Conservation (phyloP, 805 yeast species). For the Kodamaea kakaduensis region DNA sequence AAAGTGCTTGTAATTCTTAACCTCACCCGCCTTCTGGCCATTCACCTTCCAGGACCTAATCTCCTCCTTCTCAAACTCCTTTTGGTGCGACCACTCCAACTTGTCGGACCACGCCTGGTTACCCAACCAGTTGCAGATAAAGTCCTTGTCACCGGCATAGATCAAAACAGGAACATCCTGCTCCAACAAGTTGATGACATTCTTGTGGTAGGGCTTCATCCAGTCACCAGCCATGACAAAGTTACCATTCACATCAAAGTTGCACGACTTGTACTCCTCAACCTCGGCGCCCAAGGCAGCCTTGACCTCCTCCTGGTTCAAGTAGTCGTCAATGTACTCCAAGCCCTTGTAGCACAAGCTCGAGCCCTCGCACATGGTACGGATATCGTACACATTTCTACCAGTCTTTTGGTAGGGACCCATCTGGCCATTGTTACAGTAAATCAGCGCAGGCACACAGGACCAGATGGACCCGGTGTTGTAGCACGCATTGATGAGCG, state of each 20-base stretch:
- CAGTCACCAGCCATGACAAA: constrained; percentile 87
- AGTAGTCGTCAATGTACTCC: constrained; percentile 69
- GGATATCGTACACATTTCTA: constrained; percentile 85
- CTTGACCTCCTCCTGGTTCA: constrained; percentile 74
- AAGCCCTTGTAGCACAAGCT: constrained; percentile 76
- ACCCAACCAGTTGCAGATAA: constrained; percentile 91
- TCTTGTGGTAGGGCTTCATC: constrained; percentile 70
- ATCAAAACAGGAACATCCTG: constrained; percentile 72
- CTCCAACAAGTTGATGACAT: constrained; percentile 63
- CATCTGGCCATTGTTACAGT: constrained; percentile 82
- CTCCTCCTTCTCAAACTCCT: constrained; percentile 41
- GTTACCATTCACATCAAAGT: constrained; percentile 71
- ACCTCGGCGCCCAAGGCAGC: constrained; percentile 89
- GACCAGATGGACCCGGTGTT: constrained; percentile 68
- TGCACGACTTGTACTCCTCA: constrained; percentile 69
- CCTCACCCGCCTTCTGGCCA: constrained; percentile 33
- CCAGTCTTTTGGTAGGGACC: constrained; percentile 62
- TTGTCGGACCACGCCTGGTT: constrained; percentile 77
- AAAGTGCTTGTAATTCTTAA: constrained; percentile 26
- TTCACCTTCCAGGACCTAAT: constrained; percentile 42
- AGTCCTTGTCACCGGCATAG: constrained; percentile 94
- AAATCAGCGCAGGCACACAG: constrained; percentile 87
- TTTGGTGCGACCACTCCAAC: constrained; percentile 60
- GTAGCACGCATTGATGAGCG: constrained; percentile 76
- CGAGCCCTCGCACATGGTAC: constrained; percentile 67